Evolutionary conservation across 164 flowering plant species (phyloP).

Genomic region (Stephania yunnanensis): DNA sequence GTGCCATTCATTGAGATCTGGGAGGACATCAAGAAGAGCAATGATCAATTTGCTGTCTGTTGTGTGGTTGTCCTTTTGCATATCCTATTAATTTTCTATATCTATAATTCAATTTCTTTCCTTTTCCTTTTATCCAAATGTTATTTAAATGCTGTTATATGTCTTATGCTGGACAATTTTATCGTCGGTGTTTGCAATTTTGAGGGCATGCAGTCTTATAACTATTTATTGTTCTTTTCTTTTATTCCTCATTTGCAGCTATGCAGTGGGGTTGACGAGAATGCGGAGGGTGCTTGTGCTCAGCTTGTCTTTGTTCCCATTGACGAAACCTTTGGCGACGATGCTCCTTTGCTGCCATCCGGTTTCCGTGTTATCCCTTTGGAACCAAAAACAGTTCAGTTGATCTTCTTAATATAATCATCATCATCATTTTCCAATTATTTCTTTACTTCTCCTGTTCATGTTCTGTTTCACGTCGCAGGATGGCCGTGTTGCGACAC

Average conservation of each 20-base stretch:
- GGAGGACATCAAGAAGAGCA: not conserved
- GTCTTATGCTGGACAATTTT: too few relatives aligned
- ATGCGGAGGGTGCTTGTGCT: constrained; percentile 66
- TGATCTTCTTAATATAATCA: not conserved
- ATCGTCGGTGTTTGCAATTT: not conserved
- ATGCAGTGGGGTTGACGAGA: constrained; percentile 84
- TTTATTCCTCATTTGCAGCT: constrained; percentile 35
- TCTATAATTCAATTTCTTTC: too few relatives aligned
- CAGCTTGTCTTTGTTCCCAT: constrained; percentile 87
- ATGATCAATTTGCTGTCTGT: not conserved
- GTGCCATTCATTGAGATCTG: not conserved
- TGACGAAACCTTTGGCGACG: constrained; percentile 79
- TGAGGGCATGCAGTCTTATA: not conserved
- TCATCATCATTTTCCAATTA: not conserved
- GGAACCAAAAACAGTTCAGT: constrained; percentile 62
- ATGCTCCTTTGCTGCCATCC: constrained; percentile 74
- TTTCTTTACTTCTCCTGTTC: not conserved
- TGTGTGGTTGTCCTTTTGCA: not conserved
- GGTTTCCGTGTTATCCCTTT: constrained; percentile 81
- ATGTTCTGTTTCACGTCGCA: constrained; percentile 17
- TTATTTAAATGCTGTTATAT: not conserved
- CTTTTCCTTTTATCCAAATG: too few relatives aligned
- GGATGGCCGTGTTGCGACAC: constrained; percentile 47
- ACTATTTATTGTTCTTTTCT: not conserved
- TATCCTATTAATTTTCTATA: not conserved